Conservation (phyloP, 1,284 basidiomycete genomes). For the Moesziomyces sp. region DNA sequence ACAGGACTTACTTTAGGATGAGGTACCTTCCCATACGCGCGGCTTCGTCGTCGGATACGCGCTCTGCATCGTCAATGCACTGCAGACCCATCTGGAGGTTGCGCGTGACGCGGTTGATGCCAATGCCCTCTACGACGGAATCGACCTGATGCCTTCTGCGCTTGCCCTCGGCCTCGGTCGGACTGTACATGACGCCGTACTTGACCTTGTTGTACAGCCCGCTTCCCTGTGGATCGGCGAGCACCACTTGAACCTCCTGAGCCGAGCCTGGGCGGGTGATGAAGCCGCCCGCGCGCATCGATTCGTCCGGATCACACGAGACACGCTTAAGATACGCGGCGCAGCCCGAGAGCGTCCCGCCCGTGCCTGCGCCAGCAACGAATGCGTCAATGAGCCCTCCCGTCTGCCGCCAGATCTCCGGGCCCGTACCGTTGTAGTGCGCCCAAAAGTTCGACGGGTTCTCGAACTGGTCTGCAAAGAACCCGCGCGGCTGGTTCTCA, state of each 20-base stretch:
- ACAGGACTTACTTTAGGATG: slow-evolving; percentile 42
- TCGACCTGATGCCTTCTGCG: slow-evolving; percentile 82
- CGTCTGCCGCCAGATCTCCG: slow-evolving; percentile 94
- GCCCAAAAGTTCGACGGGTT: slow-evolving; percentile 90
- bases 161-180: slow-evolving; percentile 92
- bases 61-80: slow-evolving; percentile 59
- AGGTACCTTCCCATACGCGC: slow-evolving; percentile 62
- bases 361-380: slow-evolving; percentile 95
- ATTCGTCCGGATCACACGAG: slow-evolving; percentile 59
- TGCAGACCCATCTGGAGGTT: slow-evolving; percentile 62
- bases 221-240: slow-evolving; percentile 93
- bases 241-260: slow-evolving; percentile 69
- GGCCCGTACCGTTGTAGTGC: slow-evolving; percentile 89
- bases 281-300: slow-evolving; percentile 18
- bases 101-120: slow-evolving; percentile 69
- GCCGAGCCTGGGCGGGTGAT: slow-evolving; percentile 20
- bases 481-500: slow-evolving; percentile 60
- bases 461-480: slow-evolving; percentile 85
- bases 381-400: slow-evolving; percentile 85
- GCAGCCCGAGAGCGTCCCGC: slow-evolving; percentile 90
- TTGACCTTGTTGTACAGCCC: slow-evolving; percentile 87
- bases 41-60: slow-evolving; percentile 64
- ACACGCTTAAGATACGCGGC: slow-evolving; percentile 78
- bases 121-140: slow-evolving; percentile 74
- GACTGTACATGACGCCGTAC: slow-evolving; percentile 89